Evolutionary conservation across 495 filamentous ascomycete species (phyloP), one percentile per base, ranked within the genome.

Genomic region (Talaromyces ruber): DNA sequence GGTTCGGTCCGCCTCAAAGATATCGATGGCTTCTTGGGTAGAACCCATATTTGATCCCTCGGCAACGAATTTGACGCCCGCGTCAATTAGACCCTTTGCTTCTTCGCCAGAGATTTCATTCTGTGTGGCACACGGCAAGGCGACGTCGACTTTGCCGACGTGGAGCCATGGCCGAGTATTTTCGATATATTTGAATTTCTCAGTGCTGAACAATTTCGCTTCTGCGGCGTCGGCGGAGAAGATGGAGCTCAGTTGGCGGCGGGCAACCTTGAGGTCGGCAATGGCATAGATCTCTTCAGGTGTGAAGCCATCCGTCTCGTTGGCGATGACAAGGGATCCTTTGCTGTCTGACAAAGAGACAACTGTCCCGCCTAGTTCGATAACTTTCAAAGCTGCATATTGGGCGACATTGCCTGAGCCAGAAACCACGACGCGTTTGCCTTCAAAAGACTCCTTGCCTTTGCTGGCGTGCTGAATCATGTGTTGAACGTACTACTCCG

Each of bases 31-130:
- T 63, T 88, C 92, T 79, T 93, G 92, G 54, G 93, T 96, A 80
- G 91, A 97, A 60, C 94, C 94, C 93, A 98, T 98, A 82, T 98
- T 98, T 77, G 88, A 93, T 26, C 94, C 94, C 78, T 98, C 94
- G 62, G 94, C 94, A 68, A 98, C 86, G 82, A 93, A 97, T 72
- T 86, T 85, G 66, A 80, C 81, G 64, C 94, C 94, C 63, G 79
- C 81, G 60, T 81, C 82, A 60, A 97, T 85, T 34, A 98, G 82
- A 21, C 83, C 85, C 76, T 89, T 78, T 57, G 92, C 94, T 78
- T 98, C 94, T 71, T 93, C 90, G 68, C 86, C 85, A 70, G 80
- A 88, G 66, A 98, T 92, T 75, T 98, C 94, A 81, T 98, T 98
- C 82, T 98, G 94, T 64, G 94, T 98, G 29, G 94, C 94, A 65